Base-by-base conservation (phyloP, 1,284 basidiomycete species). In the Rhodotorula sp. region DNA sequence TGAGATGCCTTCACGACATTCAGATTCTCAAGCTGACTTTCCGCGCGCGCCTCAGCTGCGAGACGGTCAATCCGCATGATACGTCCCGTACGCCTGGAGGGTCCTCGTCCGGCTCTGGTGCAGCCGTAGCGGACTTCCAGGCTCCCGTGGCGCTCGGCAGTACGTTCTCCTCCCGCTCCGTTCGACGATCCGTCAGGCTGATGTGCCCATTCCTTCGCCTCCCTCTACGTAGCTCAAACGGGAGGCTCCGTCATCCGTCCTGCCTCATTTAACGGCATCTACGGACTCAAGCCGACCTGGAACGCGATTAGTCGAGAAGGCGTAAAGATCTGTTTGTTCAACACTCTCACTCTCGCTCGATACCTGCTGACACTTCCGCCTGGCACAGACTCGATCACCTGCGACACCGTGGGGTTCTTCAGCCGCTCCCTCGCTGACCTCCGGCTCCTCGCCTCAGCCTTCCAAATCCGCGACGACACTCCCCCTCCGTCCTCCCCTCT, bases 241-340 rank as follows among this genome's bases (percentile, higher is more conserved):
- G 71, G 67, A 44, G 78, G 78, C 9, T 76, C 73, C 31, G 78
- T 75, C 0, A 76, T 80, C 20, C 65, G 79, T 22, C 78, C 79
- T 0, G 78, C 70, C 18, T 75, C 75, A 28, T 80, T 71, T 70
- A 79, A 78, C 67, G 76, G 76, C 24, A 76, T 80, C 55, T 79
- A 73, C 53, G 78, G 71, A 0, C 57, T 78, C 46, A 79, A 80
- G 69, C 77, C 77, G 16, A 80, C 79, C 58, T 78, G 77, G 78
- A 71, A 71, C 44, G 60, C 77, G 10, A 77, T 79, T 65, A 73
- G 73, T 8, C 74, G 77, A 37, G 77, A 79, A 56, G 78, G 78
- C 8, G 51, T 78, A 10, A 79, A 79, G 69, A 69, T 75, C 44
- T 68, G 56, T 51, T 20, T 22, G 61, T 46, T 16, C 11, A 31